These are phyloP conservation scores for Wallacemonas rigidus DNA, from an alignment of 208 protist species.

Conservation along the genomic window DNA sequence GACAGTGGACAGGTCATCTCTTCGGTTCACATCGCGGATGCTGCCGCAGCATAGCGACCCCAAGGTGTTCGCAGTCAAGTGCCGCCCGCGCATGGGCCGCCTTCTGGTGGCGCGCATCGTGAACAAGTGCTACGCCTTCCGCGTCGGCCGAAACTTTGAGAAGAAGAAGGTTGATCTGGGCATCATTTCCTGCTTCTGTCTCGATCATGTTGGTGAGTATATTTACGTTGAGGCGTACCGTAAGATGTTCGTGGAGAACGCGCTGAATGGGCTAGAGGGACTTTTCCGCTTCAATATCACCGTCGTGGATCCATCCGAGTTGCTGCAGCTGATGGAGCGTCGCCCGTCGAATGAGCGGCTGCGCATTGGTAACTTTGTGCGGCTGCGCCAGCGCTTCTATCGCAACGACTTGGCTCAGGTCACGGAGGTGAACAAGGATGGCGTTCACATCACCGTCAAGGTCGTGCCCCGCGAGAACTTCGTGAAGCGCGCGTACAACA, in stretches of 20 bases:
- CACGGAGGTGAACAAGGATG: slow-evolving; percentile 54
- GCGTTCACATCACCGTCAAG: slow-evolving; percentile 68
- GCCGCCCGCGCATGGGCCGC: slow-evolving; percentile 80
- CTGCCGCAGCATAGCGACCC: slow-evolving; percentile 80
- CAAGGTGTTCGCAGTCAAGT: slow-evolving; percentile 91
- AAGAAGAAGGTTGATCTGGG: slow-evolving; percentile 81
- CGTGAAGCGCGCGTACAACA: slow-evolving; percentile 79
- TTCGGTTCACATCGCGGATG: slow-evolving; percentile 71
- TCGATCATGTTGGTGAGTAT: slow-evolving; percentile 93
- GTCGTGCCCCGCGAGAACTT: slow-evolving; percentile 89
- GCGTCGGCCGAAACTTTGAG: slow-evolving; percentile 81
- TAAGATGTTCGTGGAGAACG: slow-evolving; percentile 89
- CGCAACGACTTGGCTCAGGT: slow-evolving; percentile 87
- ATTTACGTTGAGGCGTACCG: slow-evolving; percentile 92
- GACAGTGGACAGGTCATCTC: slow-evolving; percentile 57
- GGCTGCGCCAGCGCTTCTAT: slow-evolving; percentile 82
- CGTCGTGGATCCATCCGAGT: slow-evolving; percentile 79
- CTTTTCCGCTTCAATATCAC: slow-evolving; percentile 87
- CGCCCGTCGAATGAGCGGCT: slow-evolving; percentile 66
- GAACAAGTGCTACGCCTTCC: slow-evolving; percentile 92
- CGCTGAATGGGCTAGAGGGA: slow-evolving; percentile 84
- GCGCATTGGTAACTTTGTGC: slow-evolving; percentile 79
- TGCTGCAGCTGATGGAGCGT: slow-evolving; percentile 91
- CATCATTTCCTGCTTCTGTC: slow-evolving; percentile 91
- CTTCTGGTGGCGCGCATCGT: slow-evolving; percentile 88